These are phyloP conservation scores for Ceratocystis huliohia DNA, from an alignment of 2,329 filamentous ascomycete species.

Conservation along the genomic window DNA sequence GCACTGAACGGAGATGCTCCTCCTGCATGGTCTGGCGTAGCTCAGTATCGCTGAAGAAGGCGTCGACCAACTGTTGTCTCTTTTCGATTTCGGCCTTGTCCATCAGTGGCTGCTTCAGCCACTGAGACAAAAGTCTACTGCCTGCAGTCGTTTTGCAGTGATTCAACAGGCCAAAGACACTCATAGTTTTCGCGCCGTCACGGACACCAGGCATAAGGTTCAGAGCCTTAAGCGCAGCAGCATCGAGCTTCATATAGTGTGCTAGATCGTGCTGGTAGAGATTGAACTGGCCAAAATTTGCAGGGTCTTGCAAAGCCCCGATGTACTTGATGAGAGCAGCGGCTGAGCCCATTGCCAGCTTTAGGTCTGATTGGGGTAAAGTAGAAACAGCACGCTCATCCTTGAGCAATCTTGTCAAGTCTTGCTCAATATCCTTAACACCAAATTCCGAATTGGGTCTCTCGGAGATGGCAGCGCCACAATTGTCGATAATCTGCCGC, in stretches of 20 bases:
- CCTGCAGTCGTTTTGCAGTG: constrained; percentile 96
- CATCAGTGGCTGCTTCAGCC: constrained; percentile 97
- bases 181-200: constrained; percentile 97
- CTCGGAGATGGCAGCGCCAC: constrained; percentile 80
- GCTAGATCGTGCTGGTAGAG: constrained; percentile 94
- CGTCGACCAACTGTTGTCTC: constrained; percentile 86
- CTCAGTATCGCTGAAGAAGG: constrained; percentile 86
- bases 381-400: constrained; percentile 67
- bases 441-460: constrained; percentile 65
- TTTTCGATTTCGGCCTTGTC: constrained; percentile 76
- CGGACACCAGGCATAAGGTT: constrained; percentile 94
- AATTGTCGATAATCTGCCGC: constrained; percentile 78
- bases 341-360: constrained; percentile 90
- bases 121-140: constrained; percentile 79
- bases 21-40: constrained; percentile 93
- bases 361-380: constrained; percentile 81
- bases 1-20: constrained; percentile 82
- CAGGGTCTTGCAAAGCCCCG: constrained; percentile 74
- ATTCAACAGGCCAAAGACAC: constrained; percentile 81
- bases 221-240: constrained; percentile 80
- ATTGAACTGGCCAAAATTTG: constrained; percentile 94
- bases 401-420: constrained; percentile 73
- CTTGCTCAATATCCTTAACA: constrained; percentile 88
- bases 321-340: constrained; percentile 91
- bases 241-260: constrained; percentile 97